A percentile compares a stretch with the other conserved stretches of the same genome.
phyloP scores from a whole-genome alignment of 1,139 yeast genomes.

The Arxiozyma slooffiae region DNA sequence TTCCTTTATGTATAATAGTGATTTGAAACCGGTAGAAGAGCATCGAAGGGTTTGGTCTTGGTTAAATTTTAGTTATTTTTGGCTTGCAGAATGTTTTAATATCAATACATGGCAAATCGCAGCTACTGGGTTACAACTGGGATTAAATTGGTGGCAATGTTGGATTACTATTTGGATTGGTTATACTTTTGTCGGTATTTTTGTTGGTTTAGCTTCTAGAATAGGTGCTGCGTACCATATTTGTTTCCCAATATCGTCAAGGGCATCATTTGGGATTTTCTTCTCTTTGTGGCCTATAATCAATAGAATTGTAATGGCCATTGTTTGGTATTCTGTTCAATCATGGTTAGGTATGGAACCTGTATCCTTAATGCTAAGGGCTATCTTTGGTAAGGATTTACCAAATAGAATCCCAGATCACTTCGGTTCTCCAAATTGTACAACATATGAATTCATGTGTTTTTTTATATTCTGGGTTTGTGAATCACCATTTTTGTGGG shows the following conservation, averaged over 20 bases:
- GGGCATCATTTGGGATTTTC: constrained; percentile 69
- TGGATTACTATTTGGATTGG: constrained; percentile 82
- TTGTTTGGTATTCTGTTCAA: constrained; percentile 80
- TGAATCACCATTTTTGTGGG: constrained; percentile 67
- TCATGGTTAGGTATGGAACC: constrained; percentile 77
- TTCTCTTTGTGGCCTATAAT: constrained; percentile 75
- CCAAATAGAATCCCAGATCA: constrained; percentile 41
- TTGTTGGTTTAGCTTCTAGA: constrained; percentile 56
- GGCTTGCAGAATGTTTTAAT: constrained; percentile 84
- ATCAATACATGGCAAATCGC: constrained; percentile 89
- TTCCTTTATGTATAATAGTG: constrained; percentile 58
- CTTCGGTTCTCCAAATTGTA: constrained; percentile 45
- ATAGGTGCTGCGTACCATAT: constrained; percentile 67
- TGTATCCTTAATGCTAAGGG: constrained; percentile 57
- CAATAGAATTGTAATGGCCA: constrained; percentile 73
- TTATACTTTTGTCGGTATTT: constrained; percentile 48
- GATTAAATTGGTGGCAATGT: constrained; percentile 81
- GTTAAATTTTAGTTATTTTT: constrained; percentile 67
- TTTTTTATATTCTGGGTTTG: constrained; percentile 73
- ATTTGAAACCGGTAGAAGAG: constrained; percentile 59
- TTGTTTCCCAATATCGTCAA: constrained; percentile 65
- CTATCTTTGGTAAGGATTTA: constrained; percentile 57
- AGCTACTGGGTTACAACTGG: constrained; percentile 64
- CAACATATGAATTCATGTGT: constrained; percentile 60
- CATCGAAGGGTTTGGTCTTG: constrained; percentile 67